Percentiles rank a stretch among this genome's conserved stretches.
Conservation (phyloP, 1,139 yeast genomes). For the Kluyveromyces sp. region DNA sequence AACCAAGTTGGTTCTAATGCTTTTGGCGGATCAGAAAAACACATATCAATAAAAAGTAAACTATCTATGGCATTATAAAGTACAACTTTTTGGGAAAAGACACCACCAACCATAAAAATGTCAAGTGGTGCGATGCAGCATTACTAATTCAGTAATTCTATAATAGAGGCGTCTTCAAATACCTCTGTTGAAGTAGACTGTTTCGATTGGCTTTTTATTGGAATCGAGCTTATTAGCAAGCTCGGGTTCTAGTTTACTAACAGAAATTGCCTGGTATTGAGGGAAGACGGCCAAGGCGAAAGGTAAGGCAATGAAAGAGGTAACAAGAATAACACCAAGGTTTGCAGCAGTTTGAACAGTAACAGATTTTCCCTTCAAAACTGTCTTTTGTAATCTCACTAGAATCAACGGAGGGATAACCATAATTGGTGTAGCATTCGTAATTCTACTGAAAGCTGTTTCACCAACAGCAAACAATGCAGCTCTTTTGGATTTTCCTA, state of each 20-base stretch:
- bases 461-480: slow-evolving; percentile 93
- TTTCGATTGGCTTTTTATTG: slow-evolving; percentile 50
- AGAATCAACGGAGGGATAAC: slow-evolving; percentile 84
- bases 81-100: too few species aligned
- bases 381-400: slow-evolving; percentile 62
- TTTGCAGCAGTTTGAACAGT: slow-evolving; percentile 62
- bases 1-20: too few species aligned
- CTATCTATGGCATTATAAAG: too few species aligned
- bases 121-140: too few species aligned
- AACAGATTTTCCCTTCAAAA: slow-evolving; percentile 59
- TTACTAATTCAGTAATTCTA: too few species aligned
- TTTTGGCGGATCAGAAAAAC: too few species aligned
- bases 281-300: slow-evolving; percentile 96
- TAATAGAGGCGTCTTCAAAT: slow-evolving; percentile 36
- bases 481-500: slow-evolving; percentile 79
- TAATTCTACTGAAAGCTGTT: slow-evolving; percentile 89
- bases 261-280: slow-evolving; percentile 61
- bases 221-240: slow-evolving; percentile 55
- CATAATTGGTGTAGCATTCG: slow-evolving; percentile 96
- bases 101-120: too few species aligned
- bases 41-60: too few species aligned
- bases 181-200: slow-evolving; percentile 87
- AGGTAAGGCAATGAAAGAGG: slow-evolving; percentile 83
- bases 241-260: slow-evolving; percentile 52
- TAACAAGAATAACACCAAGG: slow-evolving; percentile 74